These are phyloP conservation scores for Cladochytrium replicatum DNA, from an alignment of 192 early-diverging fungal genomes.

Conservation along the genomic window DNA sequence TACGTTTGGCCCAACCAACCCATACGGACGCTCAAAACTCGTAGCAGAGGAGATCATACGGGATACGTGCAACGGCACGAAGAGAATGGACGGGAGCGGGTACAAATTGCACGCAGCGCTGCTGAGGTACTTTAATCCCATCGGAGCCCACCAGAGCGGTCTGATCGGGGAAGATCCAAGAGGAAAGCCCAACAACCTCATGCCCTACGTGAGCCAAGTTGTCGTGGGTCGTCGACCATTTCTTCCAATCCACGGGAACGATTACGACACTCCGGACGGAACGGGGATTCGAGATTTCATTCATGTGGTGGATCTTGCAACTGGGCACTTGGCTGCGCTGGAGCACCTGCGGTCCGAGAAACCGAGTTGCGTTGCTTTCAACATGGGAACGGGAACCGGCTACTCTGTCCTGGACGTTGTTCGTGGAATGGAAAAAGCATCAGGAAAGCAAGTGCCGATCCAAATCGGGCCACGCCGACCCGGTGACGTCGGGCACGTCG, in stretches of 20 bases:
- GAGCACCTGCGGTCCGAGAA: constrained; percentile 9
- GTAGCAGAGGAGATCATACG: constrained; percentile 68
- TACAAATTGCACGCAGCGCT: constrained; percentile 2
- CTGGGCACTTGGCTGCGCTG: constrained; percentile 72
- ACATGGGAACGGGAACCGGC: constrained; percentile 73
- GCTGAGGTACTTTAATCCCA: constrained; percentile 77
- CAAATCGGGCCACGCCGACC: constrained; percentile 51
- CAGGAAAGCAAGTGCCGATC: constrained; percentile 48
- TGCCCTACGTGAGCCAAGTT: constrained; percentile 78
- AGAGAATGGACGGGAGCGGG: background rate
- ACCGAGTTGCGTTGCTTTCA: constrained; percentile 59
- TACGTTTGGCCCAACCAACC: constrained; percentile 53
- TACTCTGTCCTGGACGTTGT: constrained; percentile 80
- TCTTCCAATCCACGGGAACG: constrained; percentile 71
- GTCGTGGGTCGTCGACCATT: constrained; percentile 58
- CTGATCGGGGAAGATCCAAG: constrained; percentile 74
- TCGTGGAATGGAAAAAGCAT: constrained; percentile 55
- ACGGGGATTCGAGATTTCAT: constrained; percentile 81
- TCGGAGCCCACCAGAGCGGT: constrained; percentile 75
- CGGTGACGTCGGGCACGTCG: constrained; percentile 79
- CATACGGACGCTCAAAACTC: constrained; percentile 82
- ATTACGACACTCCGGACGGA: constrained; percentile 80
- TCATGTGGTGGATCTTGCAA: constrained; percentile 82
- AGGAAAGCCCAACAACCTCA: constrained; percentile 74
- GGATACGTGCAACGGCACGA: constrained; percentile 14